These are phyloP conservation scores for Scenedesmus sp. DNA, from an alignment of 163 green algal species.

Conservation along the genomic window DNA sequence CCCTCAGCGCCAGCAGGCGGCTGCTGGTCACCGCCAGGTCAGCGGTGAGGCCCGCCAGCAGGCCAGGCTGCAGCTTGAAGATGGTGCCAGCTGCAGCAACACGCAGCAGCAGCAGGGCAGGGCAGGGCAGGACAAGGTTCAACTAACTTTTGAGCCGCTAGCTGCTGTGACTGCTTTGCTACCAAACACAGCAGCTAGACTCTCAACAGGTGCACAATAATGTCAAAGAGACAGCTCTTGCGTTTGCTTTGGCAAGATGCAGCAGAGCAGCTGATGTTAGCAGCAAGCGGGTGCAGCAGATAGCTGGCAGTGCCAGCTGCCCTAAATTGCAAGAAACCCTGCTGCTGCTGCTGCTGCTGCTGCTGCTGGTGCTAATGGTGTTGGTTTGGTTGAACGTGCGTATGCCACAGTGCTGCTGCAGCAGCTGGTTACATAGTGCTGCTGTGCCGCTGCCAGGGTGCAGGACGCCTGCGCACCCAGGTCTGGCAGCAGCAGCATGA, in stretches of 20 bases:
- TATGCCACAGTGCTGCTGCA: too few species aligned
- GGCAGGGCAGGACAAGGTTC: background rate
- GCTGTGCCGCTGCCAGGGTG: too few species aligned
- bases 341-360: background rate
- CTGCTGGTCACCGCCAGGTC: slow-evolving; percentile 5
- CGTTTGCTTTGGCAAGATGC: background rate
- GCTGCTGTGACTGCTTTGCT: too few species aligned
- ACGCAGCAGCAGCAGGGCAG: background rate
- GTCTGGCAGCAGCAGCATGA: slow-evolving; percentile 41
- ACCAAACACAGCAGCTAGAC: too few species aligned
- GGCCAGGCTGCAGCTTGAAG: background rate
- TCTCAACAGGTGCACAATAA: too few species aligned
- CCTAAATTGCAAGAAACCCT: background rate
- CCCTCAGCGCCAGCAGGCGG: slow-evolving; percentile 16
- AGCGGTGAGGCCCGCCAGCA: slow-evolving; percentile 3
- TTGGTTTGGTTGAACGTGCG: too few species aligned
- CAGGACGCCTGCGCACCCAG: background rate
- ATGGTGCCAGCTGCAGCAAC: slow-evolving; percentile 14
- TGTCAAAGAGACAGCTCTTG: background rate
- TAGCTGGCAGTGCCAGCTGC: too few species aligned
- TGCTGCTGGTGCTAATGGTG: too few species aligned
- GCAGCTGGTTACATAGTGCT: too few species aligned
- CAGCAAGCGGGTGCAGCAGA: too few species aligned
- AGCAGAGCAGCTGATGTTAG: background rate
- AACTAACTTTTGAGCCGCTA: background rate